phyloP scores from a whole-genome alignment of 1,284 basidiomycete genomes.

The Mycosarcoma maydis region DNA sequence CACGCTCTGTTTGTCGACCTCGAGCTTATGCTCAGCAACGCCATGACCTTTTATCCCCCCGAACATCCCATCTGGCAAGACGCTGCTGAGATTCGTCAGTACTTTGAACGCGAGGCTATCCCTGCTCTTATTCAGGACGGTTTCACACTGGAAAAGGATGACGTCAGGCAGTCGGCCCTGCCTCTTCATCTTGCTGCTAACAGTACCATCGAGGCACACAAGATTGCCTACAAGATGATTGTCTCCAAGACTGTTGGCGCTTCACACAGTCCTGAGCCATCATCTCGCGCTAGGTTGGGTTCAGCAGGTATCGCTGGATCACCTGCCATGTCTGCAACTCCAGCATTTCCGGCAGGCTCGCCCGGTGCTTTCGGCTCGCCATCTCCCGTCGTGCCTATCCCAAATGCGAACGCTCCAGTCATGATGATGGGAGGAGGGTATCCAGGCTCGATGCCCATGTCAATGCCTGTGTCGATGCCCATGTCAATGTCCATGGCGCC shows the following conservation, averaged over 20 bases:
- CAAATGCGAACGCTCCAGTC: background rate
- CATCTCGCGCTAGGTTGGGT: conserved; percentile 17
- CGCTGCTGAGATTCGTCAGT: conserved; percentile 51
- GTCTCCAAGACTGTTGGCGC: conserved; percentile 27
- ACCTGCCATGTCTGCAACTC: conserved; percentile 15
- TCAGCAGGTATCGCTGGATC: conserved; percentile 28
- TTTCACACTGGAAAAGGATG: conserved; percentile 64
- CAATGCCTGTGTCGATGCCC: conserved; percentile 36
- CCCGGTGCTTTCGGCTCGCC: conserved; percentile 22
- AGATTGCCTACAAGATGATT: conserved; percentile 44
- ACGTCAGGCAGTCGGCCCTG: conserved; percentile 60
- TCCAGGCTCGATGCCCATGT: conserved; percentile 22
- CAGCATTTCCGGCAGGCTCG: conserved; percentile 12
- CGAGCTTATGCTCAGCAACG: conserved; percentile 63
- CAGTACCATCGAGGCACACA: conserved; percentile 53
- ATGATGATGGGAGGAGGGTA: conserved; percentile 7
- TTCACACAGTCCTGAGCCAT: conserved; percentile 39
- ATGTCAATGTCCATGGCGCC: conserved; percentile 21
- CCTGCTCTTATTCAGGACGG: conserved; percentile 59
- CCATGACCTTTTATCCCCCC: conserved; percentile 60
- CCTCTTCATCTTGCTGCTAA: conserved; percentile 55
- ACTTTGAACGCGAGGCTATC: conserved; percentile 58
- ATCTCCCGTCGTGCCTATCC: conserved; percentile 8
- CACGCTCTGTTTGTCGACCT: conserved; percentile 58
- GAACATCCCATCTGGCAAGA: conserved; percentile 56